These are phyloP conservation scores for Chondrostereum purpureum DNA, from an alignment of 1,284 basidiomycete species.

Conservation along the genomic window DNA sequence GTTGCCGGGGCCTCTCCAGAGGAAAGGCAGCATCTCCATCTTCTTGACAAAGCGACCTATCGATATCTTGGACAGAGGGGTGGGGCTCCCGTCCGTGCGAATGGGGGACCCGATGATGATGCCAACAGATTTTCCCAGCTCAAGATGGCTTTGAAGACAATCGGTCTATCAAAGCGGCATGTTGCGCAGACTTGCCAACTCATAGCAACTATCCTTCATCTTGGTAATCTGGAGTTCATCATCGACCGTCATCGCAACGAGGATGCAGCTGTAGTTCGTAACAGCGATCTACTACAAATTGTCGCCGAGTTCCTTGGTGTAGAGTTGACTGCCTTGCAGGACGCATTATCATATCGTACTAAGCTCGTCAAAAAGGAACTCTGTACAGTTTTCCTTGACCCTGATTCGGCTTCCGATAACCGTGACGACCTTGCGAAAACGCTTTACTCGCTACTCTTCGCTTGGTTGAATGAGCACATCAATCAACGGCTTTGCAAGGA, in stretches of 20 bases:
- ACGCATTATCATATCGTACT: constrained; percentile 87
- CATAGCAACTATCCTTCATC: constrained; percentile 89
- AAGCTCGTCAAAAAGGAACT: constrained; percentile 91
- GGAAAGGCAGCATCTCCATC: constrained; percentile 81
- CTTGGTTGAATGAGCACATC: constrained; percentile 95
- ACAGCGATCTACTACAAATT: constrained; percentile 71
- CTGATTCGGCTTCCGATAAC: constrained; percentile 88
- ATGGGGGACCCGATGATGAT: constrained; percentile 61
- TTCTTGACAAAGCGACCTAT: constrained; percentile 74
- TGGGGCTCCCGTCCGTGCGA: constrained; percentile 30
- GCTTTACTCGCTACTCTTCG: constrained; percentile 90
- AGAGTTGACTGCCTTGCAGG: constrained; percentile 67
- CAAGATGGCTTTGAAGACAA: constrained; percentile 87
- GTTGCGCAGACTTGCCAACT: constrained; percentile 95
- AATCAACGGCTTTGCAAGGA: constrained; percentile 92
- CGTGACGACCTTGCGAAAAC: constrained; percentile 91
- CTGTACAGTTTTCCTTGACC: constrained; percentile 93
- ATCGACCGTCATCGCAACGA: constrained; percentile 77
- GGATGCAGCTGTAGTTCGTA: constrained; percentile 83
- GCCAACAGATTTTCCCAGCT: constrained; percentile 84
- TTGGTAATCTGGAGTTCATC: constrained; percentile 94
- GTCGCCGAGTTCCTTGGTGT: constrained; percentile 93
- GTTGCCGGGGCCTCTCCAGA: constrained; percentile 84
- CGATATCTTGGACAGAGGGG: constrained; percentile 76
- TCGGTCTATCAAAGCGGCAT: constrained; percentile 88